Conservation (phyloP, 805 yeast species). For the Lachancea kluyveri region DNA sequence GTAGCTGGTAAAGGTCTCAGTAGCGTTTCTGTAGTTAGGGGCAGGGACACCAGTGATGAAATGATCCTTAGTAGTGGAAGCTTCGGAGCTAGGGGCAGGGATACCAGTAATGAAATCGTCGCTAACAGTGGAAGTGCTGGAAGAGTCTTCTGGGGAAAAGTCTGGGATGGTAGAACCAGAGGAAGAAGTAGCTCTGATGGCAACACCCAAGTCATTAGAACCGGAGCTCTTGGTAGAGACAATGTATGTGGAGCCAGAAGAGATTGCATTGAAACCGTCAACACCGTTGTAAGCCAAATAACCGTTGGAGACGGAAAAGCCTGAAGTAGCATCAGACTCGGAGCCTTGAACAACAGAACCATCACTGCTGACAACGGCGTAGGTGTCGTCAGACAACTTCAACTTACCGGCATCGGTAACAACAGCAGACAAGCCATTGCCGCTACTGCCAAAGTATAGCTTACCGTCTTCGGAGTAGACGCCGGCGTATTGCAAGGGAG, state of each 20-base stretch:
- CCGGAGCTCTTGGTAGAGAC: constrained; percentile 23
- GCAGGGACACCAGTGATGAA: neutral
- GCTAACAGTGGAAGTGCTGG: neutral
- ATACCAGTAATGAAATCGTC: no score
- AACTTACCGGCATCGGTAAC: constrained; percentile 32
- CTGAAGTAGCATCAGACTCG: constrained; percentile 25
- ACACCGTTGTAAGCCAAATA: constrained; percentile 33
- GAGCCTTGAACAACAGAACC: constrained; percentile 20
- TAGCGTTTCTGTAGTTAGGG: constrained; percentile 2
- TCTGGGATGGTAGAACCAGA: constrained; percentile 17
- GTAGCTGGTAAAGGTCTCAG: constrained; percentile 3
- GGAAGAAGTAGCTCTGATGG: constrained; percentile 13
- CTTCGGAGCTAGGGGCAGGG: neutral
- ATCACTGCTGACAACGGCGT: constrained; percentile 23
- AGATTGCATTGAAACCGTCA: constrained; percentile 36
- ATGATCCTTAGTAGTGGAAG: neutral
- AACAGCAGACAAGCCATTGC: constrained; percentile 13
- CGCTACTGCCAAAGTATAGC: constrained; percentile 14
- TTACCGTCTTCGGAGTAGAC: constrained; percentile 18
- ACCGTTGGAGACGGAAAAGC: constrained; percentile 36
- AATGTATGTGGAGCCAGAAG: constrained; percentile 22
- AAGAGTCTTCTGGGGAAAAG: constrained; percentile 11
- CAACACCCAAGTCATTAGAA: constrained; percentile 17
- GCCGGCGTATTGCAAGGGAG: constrained; percentile 29
- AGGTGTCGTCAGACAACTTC: constrained; percentile 26